A percentile compares a stretch with the other conserved stretches of the same genome.
Evolutionary conservation across 331 rosid species (phyloP).

Genomic region (Quercus lobata): DNA sequence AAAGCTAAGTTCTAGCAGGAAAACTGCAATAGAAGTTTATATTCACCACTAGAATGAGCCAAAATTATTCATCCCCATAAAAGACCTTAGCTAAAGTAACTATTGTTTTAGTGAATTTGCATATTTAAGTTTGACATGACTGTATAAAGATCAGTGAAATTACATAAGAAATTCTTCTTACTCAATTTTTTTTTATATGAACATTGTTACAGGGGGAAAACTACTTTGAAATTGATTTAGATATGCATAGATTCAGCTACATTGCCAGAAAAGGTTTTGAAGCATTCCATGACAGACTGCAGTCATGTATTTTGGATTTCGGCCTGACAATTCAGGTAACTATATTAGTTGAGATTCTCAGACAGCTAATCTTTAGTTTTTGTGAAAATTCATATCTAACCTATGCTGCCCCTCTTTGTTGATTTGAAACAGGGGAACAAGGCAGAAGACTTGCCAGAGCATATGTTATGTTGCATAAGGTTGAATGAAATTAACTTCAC

Average conservation of each 20-base stretch:
- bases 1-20: background rate
- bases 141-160: background rate
- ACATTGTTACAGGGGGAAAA: slow-evolving; percentile 73
- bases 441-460: slow-evolving; percentile 92
- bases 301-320: slow-evolving; percentile 64
- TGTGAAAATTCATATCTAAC: slow-evolving; percentile 2
- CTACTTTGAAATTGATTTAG: slow-evolving; percentile 94
- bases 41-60: background rate
- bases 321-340: slow-evolving; percentile 92
- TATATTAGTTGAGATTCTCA: background rate
- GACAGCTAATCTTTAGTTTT: background rate
- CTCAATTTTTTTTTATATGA: background rate
- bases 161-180: background rate
- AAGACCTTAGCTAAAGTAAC: background rate
- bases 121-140: no score
- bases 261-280: slow-evolving; percentile 92
- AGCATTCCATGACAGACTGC: slow-evolving; percentile 73
- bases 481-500: slow-evolving; percentile 62
- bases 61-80: background rate
- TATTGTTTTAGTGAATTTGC: background rate
- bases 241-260: slow-evolving; percentile 89
- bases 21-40: background rate
- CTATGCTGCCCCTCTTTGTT: slow-evolving; percentile 1
- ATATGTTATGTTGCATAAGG: slow-evolving; percentile 72
- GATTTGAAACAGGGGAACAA: slow-evolving; percentile 68